These are phyloP conservation scores for Claviceps africana DNA, from an alignment of 2,329 filamentous ascomycete species.

Conservation along the genomic window DNA sequence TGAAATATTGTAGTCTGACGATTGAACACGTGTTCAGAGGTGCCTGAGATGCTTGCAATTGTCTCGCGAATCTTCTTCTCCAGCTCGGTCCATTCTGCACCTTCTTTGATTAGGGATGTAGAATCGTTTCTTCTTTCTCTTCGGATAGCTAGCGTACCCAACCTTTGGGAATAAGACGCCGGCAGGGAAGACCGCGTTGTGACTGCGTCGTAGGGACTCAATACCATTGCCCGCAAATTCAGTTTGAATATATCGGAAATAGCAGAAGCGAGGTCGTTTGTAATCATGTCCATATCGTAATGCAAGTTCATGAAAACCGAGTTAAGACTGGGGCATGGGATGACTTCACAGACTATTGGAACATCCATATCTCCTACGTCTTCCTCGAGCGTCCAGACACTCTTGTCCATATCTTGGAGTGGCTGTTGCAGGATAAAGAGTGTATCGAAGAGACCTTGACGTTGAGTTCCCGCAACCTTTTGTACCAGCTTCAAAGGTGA, in stretches of 20 bases:
- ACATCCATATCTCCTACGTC: conserved; percentile 56
- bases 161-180: background rate
- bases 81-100: conserved; percentile 31
- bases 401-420: conserved; percentile 37
- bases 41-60: conserved; percentile 43
- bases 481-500: conserved; percentile 63
- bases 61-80: conserved; percentile 41
- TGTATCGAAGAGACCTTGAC: conserved; percentile 58
- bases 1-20: conserved; percentile 63
- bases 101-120: conserved; percentile 6
- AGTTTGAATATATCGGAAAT: conserved; percentile 19
- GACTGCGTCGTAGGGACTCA: conserved; percentile 13
- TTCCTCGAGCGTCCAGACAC: conserved; percentile 40
- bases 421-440: conserved; percentile 65
- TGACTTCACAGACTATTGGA: conserved; percentile 63
- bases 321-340: conserved; percentile 40
- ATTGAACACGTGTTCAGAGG: conserved; percentile 34
- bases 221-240: conserved; percentile 14
- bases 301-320: conserved; percentile 47
- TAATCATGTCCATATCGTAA: conserved; percentile 34
- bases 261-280: conserved; percentile 13
- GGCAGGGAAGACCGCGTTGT: background rate
- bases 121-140: conserved; percentile 9
- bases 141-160: conserved; percentile 12
- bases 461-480: conserved; percentile 24